Percentiles rank a stretch among this genome's conserved stretches.
Evolutionary conservation across 2,329 filamentous ascomycete genomes (phyloP).

Genomic region (Pseudocercospora ulei): DNA sequence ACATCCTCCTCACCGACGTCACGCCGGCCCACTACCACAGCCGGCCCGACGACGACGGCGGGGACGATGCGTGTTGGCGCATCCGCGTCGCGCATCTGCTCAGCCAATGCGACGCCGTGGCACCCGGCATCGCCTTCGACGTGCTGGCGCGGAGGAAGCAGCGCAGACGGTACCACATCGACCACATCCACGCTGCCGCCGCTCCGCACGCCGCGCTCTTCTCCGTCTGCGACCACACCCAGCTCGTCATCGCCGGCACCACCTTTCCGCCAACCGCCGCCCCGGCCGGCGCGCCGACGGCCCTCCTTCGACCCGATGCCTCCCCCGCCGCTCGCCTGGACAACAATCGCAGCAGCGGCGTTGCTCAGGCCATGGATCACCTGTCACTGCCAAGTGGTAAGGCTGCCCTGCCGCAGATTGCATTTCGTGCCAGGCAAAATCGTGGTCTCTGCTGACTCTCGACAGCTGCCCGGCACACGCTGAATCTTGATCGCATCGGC

Average conservation of each 20-base stretch:
- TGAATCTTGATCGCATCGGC: conserved; percentile 48
- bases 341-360: neutral
- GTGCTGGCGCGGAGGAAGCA: conserved; percentile 46
- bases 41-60: conserved; percentile 20
- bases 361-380: neutral
- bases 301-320: too few species aligned
- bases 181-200: conserved; percentile 43
- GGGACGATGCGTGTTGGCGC: conserved; percentile 34
- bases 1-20: conserved; percentile 53
- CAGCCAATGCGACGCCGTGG: conserved; percentile 52
- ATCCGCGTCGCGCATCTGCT: conserved; percentile 20
- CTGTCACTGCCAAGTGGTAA: neutral
- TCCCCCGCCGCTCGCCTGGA: too few species aligned
- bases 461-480: neutral
- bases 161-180: conserved; percentile 53
- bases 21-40: conserved; percentile 34
- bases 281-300: too few species aligned
- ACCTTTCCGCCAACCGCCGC: too few species aligned
- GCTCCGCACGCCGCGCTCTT: conserved; percentile 23
- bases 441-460: too few species aligned
- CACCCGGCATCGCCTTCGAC: conserved; percentile 62
- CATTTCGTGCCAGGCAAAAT: too few species aligned
- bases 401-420: neutral
- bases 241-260: conserved; percentile 18
- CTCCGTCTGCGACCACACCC: conserved; percentile 20